Evolutionary conservation across 768 basidiomycete genomes (phyloP), one percentile per base, ranked within the genome.

Genomic region (Rhizopogon vesiculosus): DNA sequence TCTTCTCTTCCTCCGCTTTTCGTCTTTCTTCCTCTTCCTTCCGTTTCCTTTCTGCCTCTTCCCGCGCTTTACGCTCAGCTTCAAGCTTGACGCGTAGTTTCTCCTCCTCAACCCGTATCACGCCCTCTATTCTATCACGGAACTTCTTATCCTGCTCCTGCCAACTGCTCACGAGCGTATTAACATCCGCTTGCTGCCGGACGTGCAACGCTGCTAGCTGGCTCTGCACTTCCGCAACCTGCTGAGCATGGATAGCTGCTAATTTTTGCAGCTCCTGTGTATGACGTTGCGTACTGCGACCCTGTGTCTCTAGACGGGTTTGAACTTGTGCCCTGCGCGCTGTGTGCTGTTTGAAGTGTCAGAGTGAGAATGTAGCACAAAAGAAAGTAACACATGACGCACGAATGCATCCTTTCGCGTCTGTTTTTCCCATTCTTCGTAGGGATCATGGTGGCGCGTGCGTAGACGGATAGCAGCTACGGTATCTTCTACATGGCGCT

Each of bases 91-190:
- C 74, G 8, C 75, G 76, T 19, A 79, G 67, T 56, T 82, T 85
- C 29, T 83, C 84, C 58, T 88, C 84, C 63, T 89, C 86, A 3
- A 69, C 31, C 61, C 78, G 78, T 58, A 91, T 90, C 7, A 77
- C 82, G 2, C 58, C 65, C 67, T 91, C 86, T 51, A 89, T 80
- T 4, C 83, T 74, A 28, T 81, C 74, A 73, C 82, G 84, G 39
- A 83, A 70, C 49, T 63, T 62, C 44, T 58, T 69, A 56, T 78
- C 74, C 49, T 78, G 72, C 39, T 71, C 69, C 48, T 76, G 76
- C 80, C 81, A 84, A 8, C 61, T 67, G 5, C 70, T 69, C 44
- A 72, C 69, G 38, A 86, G 64, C 48, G 62, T 66, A 39, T 73
- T 69, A 54, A 86, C 77, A 28, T 81, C 78, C 10, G 67, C 64